A percentile compares a stretch with the other conserved stretches of the same genome.
These are phyloP conservation scores for Colletotrichum truncatum DNA, from an alignment of 2,329 filamentous ascomycete genomes.

Conservation along the genomic window DNA sequence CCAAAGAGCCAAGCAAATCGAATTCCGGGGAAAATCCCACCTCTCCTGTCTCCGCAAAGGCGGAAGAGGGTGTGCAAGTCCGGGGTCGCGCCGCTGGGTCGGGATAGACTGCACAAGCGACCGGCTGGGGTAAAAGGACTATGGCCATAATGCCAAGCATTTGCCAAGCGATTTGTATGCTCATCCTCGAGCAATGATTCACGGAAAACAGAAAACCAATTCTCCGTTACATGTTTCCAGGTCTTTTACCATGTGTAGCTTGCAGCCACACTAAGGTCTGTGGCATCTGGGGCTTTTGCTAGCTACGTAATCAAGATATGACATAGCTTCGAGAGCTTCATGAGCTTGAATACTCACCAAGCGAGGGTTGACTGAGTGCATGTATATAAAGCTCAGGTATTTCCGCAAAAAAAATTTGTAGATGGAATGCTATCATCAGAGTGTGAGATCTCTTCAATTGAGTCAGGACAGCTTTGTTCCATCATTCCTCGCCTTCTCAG, in stretches of 20 bases:
- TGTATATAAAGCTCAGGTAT: neutral
- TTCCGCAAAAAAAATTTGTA: neutral
- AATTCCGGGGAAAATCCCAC: conserved; percentile 4
- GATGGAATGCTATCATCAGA: too few relatives aligned
- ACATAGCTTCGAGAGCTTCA: conserved; percentile 5
- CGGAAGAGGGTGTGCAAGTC: neutral
- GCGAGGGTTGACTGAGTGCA: neutral
- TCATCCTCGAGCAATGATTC: conserved; percentile 19
- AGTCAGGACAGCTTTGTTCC: neutral
- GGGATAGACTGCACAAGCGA: neutral
- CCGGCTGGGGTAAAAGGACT: neutral
- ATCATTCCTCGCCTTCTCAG: neutral
- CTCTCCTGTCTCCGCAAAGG: conserved; percentile 9
- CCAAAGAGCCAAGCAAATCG: neutral
- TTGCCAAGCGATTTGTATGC: conserved; percentile 19
- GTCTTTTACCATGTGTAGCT: neutral
- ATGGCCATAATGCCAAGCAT: conserved; percentile 11
- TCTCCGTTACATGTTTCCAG: conserved; percentile 19
- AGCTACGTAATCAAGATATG: conserved; percentile 15
- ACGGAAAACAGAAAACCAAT: conserved; percentile 12
- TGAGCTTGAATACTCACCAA: too few relatives aligned
- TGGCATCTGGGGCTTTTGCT: neutral
- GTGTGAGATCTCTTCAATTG: neutral
- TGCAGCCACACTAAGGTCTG: neutral
- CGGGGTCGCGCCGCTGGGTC: neutral